phyloP scores from a whole-genome alignment of 768 basidiomycete genomes.

The Termitomyces sp. region DNA sequence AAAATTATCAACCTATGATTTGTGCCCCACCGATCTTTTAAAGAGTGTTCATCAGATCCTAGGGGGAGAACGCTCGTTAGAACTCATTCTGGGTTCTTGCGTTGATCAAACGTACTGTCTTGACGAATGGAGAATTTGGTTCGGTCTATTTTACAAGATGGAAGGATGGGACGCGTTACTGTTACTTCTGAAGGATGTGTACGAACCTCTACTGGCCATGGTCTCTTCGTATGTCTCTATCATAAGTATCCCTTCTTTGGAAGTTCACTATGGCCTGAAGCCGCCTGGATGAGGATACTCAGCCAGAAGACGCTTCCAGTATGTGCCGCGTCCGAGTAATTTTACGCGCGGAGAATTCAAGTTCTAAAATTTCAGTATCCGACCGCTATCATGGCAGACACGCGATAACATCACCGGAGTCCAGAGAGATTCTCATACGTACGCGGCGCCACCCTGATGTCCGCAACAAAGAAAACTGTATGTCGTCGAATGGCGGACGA shows the following conservation, averaged over 20 bases:
- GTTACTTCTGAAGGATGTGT: not conserved
- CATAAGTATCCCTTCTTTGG: not conserved
- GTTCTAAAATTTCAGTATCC: not conserved
- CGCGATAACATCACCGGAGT: not conserved
- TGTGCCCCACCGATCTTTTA: not conserved
- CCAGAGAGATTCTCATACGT: not conserved
- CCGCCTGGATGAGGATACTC: not conserved
- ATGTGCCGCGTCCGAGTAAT: not conserved
- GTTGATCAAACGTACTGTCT: not conserved
- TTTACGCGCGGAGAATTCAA: not conserved
- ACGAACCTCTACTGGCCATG: not conserved
- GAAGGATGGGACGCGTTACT: not conserved
- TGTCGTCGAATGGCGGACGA: not conserved
- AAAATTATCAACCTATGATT: not conserved
- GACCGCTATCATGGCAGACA: not conserved
- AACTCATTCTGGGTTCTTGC: not conserved
- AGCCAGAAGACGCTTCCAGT: not conserved
- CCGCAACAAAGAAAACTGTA: not conserved
- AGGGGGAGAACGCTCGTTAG: not conserved
- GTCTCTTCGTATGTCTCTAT: not conserved
- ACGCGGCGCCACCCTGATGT: not conserved
- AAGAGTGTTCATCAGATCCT: not conserved
- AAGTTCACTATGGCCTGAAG: not conserved
- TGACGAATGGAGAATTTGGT: conserved; percentile 1
- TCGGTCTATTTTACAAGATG: not conserved